Evolutionary conservation across 176 grass and related monocot genomes (phyloP).

Genomic region (Juncus inflexus): DNA sequence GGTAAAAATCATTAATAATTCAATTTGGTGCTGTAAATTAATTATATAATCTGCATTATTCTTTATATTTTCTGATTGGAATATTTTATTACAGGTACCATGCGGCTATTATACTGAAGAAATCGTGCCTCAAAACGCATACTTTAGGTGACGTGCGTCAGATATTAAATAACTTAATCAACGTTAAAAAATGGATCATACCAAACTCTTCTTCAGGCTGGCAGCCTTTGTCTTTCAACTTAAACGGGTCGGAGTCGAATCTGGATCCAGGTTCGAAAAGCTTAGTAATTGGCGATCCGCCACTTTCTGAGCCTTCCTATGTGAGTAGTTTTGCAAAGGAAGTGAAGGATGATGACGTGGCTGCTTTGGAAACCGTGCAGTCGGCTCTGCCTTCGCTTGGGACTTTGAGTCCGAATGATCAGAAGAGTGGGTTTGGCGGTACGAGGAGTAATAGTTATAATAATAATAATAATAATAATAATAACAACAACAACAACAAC

Average conservation of each 20-base stretch:
- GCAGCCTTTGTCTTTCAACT: slow-evolving; percentile 74
- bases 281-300: slow-evolving; percentile 66
- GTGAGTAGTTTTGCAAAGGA: slow-evolving; percentile 40
- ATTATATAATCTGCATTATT: neutral
- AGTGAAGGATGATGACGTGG: slow-evolving; percentile 28
- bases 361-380: slow-evolving; percentile 30
- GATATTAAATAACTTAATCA: slow-evolving; percentile 57
- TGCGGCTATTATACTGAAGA: slow-evolving; percentile 69
- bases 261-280: slow-evolving; percentile 40
- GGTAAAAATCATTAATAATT: slow-evolving; percentile 26
- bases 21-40: too few relatives aligned
- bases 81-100: slow-evolving; percentile 56
- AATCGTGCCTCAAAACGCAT: slow-evolving; percentile 58
- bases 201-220: slow-evolving; percentile 58
- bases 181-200: slow-evolving; percentile 73
- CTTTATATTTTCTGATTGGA: neutral
- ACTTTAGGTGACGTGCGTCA: slow-evolving; percentile 76
- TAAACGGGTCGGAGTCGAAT: slow-evolving; percentile 38
- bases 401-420: slow-evolving; percentile 27
- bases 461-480: too few relatives aligned
- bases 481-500: too few relatives aligned
- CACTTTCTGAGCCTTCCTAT: slow-evolving; percentile 65
- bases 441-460: slow-evolving; percentile 40
- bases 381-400: slow-evolving; percentile 31
- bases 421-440: slow-evolving; percentile 41